Conservation (phyloP, 106 monocot species). For the Iris macrosiphon region DNA sequence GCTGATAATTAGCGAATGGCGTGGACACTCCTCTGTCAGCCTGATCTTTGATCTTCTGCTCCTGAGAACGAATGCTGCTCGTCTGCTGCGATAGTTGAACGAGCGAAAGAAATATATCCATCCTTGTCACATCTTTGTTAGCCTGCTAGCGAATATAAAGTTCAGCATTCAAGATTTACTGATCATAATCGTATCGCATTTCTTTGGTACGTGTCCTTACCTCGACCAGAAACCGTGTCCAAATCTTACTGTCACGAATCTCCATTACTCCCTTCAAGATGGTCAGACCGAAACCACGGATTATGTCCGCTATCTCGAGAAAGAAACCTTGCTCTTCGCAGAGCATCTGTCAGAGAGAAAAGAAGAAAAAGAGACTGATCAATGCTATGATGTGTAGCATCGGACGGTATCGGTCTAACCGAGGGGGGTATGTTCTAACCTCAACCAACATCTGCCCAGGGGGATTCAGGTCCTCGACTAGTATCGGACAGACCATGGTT, state of each 20-base stretch:
- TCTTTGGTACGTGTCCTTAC: constrained; percentile 23
- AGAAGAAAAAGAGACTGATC: neutral
- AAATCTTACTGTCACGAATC: constrained; percentile 58
- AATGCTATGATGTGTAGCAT: no score
- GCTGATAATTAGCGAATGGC: constrained; percentile 23
- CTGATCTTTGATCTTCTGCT: constrained; percentile 13
- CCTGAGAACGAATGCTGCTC: constrained; percentile 16
- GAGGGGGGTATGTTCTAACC: no score
- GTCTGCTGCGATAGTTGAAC: constrained; percentile 79
- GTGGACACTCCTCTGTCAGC: constrained; percentile 11
- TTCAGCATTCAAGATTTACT: no score
- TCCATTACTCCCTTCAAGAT: constrained; percentile 96
- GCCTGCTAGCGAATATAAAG: constrained; percentile 35
- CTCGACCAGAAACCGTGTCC: constrained; percentile 92
- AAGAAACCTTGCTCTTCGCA: constrained; percentile 92
- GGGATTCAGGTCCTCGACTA: constrained; percentile 80
- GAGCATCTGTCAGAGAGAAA: constrained; percentile 51
- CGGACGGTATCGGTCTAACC: no score
- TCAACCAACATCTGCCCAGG: constrained; percentile 95
- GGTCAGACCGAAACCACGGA: constrained; percentile 83
- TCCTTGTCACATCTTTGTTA: constrained; percentile 65
- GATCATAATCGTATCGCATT: no score
- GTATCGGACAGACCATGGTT: constrained; percentile 91
- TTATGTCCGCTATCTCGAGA: constrained; percentile 92
- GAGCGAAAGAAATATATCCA: constrained; percentile 94